Evolutionary conservation across 169 alveolate genomes (phyloP).

Genomic region (Plasmodium reichenowi): DNA sequence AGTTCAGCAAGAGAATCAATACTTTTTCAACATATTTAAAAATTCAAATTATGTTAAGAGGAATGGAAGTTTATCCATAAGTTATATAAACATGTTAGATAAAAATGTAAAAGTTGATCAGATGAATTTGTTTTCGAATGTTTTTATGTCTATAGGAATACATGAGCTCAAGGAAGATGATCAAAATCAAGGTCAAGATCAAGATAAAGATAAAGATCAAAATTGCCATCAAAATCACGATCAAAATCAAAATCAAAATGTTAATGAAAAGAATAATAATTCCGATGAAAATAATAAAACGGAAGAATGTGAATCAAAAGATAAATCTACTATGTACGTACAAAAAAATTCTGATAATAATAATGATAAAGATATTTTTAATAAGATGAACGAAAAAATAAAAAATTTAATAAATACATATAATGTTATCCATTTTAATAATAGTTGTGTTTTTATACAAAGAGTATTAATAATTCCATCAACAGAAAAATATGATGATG

Average conservation of each 20-base stretch:
- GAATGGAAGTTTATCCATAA: slow-evolving; percentile 64
- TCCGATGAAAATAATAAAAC: background rate
- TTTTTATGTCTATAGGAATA: slow-evolving; percentile 71
- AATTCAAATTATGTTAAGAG: slow-evolving; percentile 52
- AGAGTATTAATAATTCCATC: slow-evolving; percentile 65
- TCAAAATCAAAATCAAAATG: background rate
- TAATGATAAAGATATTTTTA: background rate
- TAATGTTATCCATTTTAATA: slow-evolving; percentile 34
- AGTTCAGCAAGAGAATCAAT: slow-evolving; percentile 12
- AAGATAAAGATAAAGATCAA: background rate
- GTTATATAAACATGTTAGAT: slow-evolving; percentile 22
- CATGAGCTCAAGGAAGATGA: slow-evolving; percentile 41
- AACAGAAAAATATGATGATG: slow-evolving; percentile 37
- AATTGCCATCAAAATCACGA: background rate
- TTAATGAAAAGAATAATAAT: background rate
- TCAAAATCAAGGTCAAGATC: background rate
- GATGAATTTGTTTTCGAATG: slow-evolving; percentile 58
- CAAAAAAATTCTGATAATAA: background rate
- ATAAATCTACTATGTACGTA: too few species aligned
- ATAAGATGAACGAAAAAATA: slow-evolving; percentile 10
- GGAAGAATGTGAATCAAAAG: background rate
- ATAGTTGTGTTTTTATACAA: slow-evolving; percentile 74
- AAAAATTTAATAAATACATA: slow-evolving; percentile 16
- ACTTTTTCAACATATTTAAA: slow-evolving; percentile 45
- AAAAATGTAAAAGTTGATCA: slow-evolving; percentile 15